phyloP scores from a whole-genome alignment of 495 filamentous ascomycete species.

The Lasiosphaeria hispida region DNA sequence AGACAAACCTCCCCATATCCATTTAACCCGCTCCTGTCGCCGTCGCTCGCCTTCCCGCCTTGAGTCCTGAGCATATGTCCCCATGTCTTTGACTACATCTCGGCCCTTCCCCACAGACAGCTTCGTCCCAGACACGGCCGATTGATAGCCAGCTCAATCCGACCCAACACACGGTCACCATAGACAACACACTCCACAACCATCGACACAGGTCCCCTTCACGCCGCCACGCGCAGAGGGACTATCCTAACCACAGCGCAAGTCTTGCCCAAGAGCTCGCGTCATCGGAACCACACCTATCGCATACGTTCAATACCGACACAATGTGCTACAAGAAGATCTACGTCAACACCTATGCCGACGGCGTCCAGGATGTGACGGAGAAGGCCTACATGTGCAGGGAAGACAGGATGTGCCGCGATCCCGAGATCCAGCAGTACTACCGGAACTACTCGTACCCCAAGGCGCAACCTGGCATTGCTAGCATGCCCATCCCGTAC shows the following conservation, averaged over 20 bases:
- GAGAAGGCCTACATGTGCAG: constrained; percentile 30
- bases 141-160: constrained; percentile 30
- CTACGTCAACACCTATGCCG: constrained; percentile 35
- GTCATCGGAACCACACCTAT: constrained; percentile 21
- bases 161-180: constrained; percentile 24
- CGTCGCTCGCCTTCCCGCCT: background rate
- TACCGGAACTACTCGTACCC: constrained; percentile 27
- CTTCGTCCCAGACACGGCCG: constrained; percentile 43
- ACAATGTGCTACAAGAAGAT: constrained; percentile 46
- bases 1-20: background rate
- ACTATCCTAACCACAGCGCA: constrained; percentile 12
- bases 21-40: background rate
- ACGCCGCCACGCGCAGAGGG: constrained; percentile 6
- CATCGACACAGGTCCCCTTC: constrained; percentile 17
- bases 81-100: constrained; percentile 43
- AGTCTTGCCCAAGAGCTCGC: constrained; percentile 15
- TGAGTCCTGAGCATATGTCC: constrained; percentile 29
- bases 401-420: constrained; percentile 24
- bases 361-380: constrained; percentile 29
- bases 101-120: constrained; percentile 30
- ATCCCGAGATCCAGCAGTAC: constrained; percentile 26
- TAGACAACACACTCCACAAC: constrained; percentile 32
- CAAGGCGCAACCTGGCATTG: constrained; percentile 30
- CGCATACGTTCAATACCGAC: constrained; percentile 26
- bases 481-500: constrained; percentile 23